Percentiles rank a stretch among this genome's conserved stretches.
phyloP scores from a whole-genome alignment of 495 filamentous ascomycete species.

The Usnea hakonensis region DNA sequence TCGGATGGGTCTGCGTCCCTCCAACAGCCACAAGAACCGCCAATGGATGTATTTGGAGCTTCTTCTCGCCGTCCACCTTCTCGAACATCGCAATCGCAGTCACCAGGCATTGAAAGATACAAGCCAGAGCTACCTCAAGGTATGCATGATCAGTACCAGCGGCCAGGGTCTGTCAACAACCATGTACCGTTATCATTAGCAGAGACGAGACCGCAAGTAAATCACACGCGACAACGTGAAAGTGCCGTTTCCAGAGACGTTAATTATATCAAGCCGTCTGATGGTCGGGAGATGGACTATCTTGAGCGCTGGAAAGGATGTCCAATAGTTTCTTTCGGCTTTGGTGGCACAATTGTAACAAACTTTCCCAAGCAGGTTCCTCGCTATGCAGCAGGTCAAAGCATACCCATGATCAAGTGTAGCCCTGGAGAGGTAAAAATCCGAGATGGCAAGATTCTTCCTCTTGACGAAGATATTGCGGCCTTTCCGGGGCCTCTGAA shows the following conservation, averaged over 20 bases:
- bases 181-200: not conserved
- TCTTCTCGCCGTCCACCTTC: slow-evolving; percentile 49
- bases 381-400: slow-evolving; percentile 67
- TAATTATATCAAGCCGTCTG: slow-evolving; percentile 57
- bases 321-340: slow-evolving; percentile 80
- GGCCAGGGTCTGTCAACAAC: slow-evolving; percentile 60
- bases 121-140: slow-evolving; percentile 36
- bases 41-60: slow-evolving; percentile 32
- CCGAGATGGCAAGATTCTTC: slow-evolving; percentile 57
- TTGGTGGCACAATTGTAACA: slow-evolving; percentile 73
- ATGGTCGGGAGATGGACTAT: slow-evolving; percentile 72
- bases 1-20: slow-evolving; percentile 45
- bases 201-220: slow-evolving; percentile 1
- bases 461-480: slow-evolving; percentile 59
- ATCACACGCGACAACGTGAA: not conserved
- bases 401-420: slow-evolving; percentile 68
- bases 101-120: slow-evolving; percentile 56
- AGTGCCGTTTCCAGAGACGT: slow-evolving; percentile 39
- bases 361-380: slow-evolving; percentile 86
- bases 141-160: slow-evolving; percentile 46
- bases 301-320: slow-evolving; percentile 83
- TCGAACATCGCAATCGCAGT: slow-evolving; percentile 77
- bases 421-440: slow-evolving; percentile 79
- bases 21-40: slow-evolving; percentile 35
- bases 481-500: slow-evolving; percentile 87